A percentile compares a stretch with the other conserved stretches of the same genome.
Evolutionary conservation across 352 stramenopile species (phyloP).

Genomic region (Pythium aristosporum): DNA sequence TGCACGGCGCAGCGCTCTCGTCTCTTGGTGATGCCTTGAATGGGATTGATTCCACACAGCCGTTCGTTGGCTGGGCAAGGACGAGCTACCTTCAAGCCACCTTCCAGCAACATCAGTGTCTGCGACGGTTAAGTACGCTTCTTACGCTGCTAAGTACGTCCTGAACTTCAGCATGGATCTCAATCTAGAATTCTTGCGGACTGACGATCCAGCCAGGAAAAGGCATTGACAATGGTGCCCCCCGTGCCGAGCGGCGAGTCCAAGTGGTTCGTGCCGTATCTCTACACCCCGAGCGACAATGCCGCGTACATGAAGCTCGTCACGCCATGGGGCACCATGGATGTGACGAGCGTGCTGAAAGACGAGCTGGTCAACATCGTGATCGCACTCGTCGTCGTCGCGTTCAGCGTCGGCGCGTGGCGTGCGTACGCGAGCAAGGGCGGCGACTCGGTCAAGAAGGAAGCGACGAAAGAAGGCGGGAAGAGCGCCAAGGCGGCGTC

Average conservation of each 20-base stretch:
- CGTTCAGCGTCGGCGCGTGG: slow-evolving; percentile 17
- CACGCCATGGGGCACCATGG: slow-evolving; percentile 62
- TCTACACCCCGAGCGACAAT: slow-evolving; percentile 63
- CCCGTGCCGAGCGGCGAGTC: slow-evolving; percentile 7
- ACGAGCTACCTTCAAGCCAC: slow-evolving; percentile 25
- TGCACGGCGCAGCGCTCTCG: slow-evolving; percentile 1
- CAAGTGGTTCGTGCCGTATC: slow-evolving; percentile 66
- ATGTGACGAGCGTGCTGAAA: slow-evolving; percentile 27
- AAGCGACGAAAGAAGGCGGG: neutral
- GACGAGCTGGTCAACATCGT: slow-evolving; percentile 51
- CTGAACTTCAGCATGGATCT: slow-evolving; percentile 10
- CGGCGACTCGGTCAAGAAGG: neutral
- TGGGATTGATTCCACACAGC: slow-evolving; percentile 16
- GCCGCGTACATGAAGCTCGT: slow-evolving; percentile 66
- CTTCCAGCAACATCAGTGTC: slow-evolving; percentile 21
- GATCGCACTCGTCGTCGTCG: slow-evolving; percentile 30
- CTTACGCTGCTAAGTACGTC: neutral
- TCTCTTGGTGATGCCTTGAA: slow-evolving; percentile 17
- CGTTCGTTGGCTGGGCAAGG: slow-evolving; percentile 31
- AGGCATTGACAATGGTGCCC: slow-evolving; percentile 15
- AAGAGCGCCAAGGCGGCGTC: slow-evolving; percentile 25
- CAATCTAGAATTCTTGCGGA: slow-evolving; percentile 10
- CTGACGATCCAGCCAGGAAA: too few relatives aligned
- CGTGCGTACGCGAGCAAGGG: slow-evolving; percentile 5
- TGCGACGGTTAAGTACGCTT: neutral